Base-by-base conservation (phyloP, 768 basidiomycete species). In the Dacryopinax spathularia region DNA sequence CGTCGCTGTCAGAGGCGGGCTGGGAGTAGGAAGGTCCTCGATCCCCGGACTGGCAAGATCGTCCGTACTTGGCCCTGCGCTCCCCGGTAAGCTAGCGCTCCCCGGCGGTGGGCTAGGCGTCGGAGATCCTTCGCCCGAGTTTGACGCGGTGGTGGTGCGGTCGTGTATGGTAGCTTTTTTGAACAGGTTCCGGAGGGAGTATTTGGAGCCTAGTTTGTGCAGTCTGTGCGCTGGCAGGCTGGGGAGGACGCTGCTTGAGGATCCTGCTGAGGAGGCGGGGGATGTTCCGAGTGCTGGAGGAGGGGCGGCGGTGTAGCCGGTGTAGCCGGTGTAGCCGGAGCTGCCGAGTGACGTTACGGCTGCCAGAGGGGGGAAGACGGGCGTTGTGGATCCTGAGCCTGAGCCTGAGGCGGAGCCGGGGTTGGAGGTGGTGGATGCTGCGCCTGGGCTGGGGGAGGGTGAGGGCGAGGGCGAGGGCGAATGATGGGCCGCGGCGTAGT, bases 131-230 rank as follows among this genome's bases (percentile, higher is more conserved):
- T 60, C 69, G 65, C 34, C 48, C 16, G 74, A 75, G 61, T 73
- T 70, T 18, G 78, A 76, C n/a, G n/a, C n/a, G n/a, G n/a, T n/a
- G n/a, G n/a, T n/a, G n/a, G n/a, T n/a, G 29, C 76, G 74, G 33
- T 70, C 72, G 44, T 77, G 77, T 61, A 76, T 78, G 13, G 75
- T 77, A 0, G 76, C 65, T 74, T 85, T 87, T 78, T 82, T 86
- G 77, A 89, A 89, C 16, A 89, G 77, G 67, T 82, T 84, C 66
- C 89, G 76, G 62, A 90, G 75, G 25, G 88, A 89, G 63, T 88
- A 81, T 72, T 90, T 90, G 73, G 84, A 83, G 29, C 80, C 80
- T 2, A 87, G 73, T 68, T 78, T 84, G 62, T 75, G 75, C 25
- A 61, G 34, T 18, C 60, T 39, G 48, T 56, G 48, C 13, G 48